Evolutionary conservation across 495 filamentous ascomycete genomes (phyloP).

Genomic region (Cenococcum geophilum): DNA sequence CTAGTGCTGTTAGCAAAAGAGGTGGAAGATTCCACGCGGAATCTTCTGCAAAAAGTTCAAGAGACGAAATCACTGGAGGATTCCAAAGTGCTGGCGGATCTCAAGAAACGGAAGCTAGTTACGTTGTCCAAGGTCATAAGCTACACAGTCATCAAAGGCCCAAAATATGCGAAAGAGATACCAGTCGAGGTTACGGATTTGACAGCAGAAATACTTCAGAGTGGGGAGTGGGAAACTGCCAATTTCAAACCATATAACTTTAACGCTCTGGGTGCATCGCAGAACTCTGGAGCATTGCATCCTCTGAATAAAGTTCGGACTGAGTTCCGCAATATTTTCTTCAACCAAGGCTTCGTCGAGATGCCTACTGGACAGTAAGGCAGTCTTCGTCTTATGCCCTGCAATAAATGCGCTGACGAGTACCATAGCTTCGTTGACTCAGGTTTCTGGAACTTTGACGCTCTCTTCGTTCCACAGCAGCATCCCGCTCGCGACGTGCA

Average conservation of each 20-base stretch:
- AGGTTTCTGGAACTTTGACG: conserved; percentile 98
- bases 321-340: conserved; percentile 96
- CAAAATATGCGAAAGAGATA: conserved; percentile 78
- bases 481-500: conserved; percentile 93
- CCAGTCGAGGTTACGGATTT: conserved; percentile 92
- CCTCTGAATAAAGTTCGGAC: conserved; percentile 89
- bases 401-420: conserved; percentile 4
- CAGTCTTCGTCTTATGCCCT: not conserved
- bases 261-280: conserved; percentile 75
- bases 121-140: conserved; percentile 73
- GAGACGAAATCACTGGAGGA: conserved; percentile 61
- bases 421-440: conserved; percentile 73
- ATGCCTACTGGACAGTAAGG: conserved; percentile 66
- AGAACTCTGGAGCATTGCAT: conserved; percentile 79
- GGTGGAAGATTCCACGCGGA: conserved; percentile 71
- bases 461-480: conserved; percentile 95
- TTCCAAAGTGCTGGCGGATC: conserved; percentile 63
- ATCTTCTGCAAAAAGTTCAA: conserved; percentile 65
- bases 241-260: conserved; percentile 98
- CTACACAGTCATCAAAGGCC: conserved; percentile 76
- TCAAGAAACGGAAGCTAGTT: conserved; percentile 86
- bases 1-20: conserved; percentile 32
- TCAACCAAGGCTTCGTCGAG: conserved; percentile 82
- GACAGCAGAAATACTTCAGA: conserved; percentile 84
- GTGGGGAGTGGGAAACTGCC: conserved; percentile 74